Percentiles rank a stretch among this genome's conserved stretches.
phyloP scores from a whole-genome alignment of 2,329 filamentous ascomycete species.

The Aspergillus amoenus region DNA sequence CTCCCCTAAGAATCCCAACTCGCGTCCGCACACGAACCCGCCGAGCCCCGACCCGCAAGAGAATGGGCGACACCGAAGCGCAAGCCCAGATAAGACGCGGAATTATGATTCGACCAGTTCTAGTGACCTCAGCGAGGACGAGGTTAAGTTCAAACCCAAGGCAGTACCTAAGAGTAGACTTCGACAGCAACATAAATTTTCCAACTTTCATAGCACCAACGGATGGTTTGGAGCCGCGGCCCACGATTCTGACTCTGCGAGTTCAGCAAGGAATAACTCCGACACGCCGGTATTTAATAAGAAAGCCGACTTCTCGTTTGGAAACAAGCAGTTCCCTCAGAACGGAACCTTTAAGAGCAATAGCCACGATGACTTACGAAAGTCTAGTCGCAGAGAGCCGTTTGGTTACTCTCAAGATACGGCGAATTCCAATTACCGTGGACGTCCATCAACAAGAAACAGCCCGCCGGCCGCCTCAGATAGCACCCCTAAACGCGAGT shows the following conservation, averaged over 20 bases:
- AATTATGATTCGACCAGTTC: constrained; percentile 39
- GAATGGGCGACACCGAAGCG: constrained; percentile 41
- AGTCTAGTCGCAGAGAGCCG: constrained; percentile 41
- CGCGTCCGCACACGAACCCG: constrained; percentile 36
- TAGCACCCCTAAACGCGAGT: constrained; percentile 20
- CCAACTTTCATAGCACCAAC: constrained; percentile 26
- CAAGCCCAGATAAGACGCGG: constrained; percentile 41
- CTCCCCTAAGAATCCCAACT: constrained; percentile 40
- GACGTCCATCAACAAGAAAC: constrained; percentile 22
- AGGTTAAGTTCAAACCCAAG: constrained; percentile 33
- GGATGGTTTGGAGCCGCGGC: constrained; percentile 30
- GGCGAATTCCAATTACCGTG: constrained; percentile 18
- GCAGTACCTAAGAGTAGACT: constrained; percentile 42
- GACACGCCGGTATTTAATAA: constrained; percentile 14
- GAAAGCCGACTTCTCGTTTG: constrained; percentile 7
- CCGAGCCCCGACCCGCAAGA: constrained; percentile 33
- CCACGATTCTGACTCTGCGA: constrained; percentile 28
- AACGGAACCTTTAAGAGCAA: constrained; percentile 31
- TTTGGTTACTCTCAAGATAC: constrained; percentile 36
- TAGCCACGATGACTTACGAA: constrained; percentile 34
- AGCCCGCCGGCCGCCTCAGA: constrained; percentile 19
- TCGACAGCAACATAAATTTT: constrained; percentile 29
- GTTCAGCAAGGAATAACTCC: constrained; percentile 9
- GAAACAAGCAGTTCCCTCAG: constrained; percentile 7
- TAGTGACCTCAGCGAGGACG: constrained; percentile 38